Conservation (phyloP, 345 rosid species). For the Pelargonium nanum region DNA sequence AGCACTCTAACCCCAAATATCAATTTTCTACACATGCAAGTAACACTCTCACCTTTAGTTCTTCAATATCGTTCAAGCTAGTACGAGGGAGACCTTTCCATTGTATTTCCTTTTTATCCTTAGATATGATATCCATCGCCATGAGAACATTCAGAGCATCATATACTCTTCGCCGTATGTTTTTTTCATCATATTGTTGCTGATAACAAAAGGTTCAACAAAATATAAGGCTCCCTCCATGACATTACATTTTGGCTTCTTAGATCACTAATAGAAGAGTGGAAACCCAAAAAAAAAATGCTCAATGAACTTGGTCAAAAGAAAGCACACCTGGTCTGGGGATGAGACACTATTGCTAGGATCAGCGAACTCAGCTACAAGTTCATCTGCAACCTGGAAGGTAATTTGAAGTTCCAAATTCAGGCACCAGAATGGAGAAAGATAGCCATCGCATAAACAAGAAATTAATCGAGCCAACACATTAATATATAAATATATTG, state of each 20-base stretch:
- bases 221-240: background rate
- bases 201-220: conserved; percentile 22
- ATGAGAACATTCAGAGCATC: conserved; percentile 97
- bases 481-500: too few species aligned
- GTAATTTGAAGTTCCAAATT: conserved; percentile 27
- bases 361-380: conserved; percentile 93
- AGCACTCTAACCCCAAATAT: background rate
- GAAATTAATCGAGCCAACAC: background rate
- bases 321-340: conserved; percentile 73
- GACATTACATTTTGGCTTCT: conserved; percentile 6
- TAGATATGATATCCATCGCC: conserved; percentile 98
- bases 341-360: conserved; percentile 58
- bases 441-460: background rate
- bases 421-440: background rate
- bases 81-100: conserved; percentile 99
- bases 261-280: background rate
- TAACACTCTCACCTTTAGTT: conserved; percentile 58
- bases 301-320: background rate
- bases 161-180: conserved; percentile 93
- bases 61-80: conserved; percentile 84
- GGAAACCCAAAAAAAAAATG: background rate
- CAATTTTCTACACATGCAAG: background rate
- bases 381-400: conserved; percentile 97
- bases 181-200: conserved; percentile 98
- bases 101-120: conserved; percentile 93